A percentile compares a stretch with the other conserved stretches of the same genome.
These are phyloP conservation scores for Sordariomycetes sp. DNA, from an alignment of 2,329 filamentous ascomycete genomes.

Conservation along the genomic window DNA sequence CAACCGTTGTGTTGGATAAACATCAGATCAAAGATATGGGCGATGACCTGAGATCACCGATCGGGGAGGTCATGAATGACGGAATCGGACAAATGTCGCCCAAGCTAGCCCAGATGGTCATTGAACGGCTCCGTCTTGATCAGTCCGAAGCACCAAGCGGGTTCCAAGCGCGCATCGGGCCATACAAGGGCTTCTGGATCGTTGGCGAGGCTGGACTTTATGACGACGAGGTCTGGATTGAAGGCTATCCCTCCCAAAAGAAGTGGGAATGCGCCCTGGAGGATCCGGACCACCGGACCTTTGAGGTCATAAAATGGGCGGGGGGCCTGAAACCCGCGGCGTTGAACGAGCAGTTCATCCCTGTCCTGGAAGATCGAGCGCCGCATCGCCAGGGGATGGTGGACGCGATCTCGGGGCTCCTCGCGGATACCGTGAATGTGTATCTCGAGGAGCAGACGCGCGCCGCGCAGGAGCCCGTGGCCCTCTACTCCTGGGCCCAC, in stretches of 20 bases:
- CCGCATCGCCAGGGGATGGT: constrained; percentile 29
- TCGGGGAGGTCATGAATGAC: constrained; percentile 44
- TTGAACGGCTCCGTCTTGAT: constrained; percentile 30
- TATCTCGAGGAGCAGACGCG: constrained; percentile 38
- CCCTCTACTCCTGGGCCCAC: constrained; percentile 40
- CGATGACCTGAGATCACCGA: constrained; percentile 24
- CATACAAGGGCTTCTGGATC: constrained; percentile 67
- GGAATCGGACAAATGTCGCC: constrained; percentile 54
- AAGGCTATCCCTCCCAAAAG: constrained; percentile 50
- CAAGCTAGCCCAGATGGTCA: constrained; percentile 39
- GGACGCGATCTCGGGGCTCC: constrained; percentile 29
- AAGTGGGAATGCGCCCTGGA: constrained; percentile 48
- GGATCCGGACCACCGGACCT: constrained; percentile 40
- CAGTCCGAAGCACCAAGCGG: constrained; percentile 39
- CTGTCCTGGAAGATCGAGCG: constrained; percentile 50
- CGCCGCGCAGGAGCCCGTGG: constrained; percentile 33
- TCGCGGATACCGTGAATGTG: constrained; percentile 32
- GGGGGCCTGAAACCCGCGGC: constrained; percentile 32
- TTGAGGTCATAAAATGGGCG: constrained; percentile 46
- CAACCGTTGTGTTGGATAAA: constrained; percentile 29
- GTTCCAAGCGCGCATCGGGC: constrained; percentile 57
- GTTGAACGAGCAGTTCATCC: constrained; percentile 56
- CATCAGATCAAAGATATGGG: constrained; percentile 27
- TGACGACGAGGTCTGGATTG: constrained; percentile 45
- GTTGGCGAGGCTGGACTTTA: constrained; percentile 32